Evolutionary conservation across 495 filamentous ascomycete genomes (phyloP).

Genomic region (Aspergillus ostianus): DNA sequence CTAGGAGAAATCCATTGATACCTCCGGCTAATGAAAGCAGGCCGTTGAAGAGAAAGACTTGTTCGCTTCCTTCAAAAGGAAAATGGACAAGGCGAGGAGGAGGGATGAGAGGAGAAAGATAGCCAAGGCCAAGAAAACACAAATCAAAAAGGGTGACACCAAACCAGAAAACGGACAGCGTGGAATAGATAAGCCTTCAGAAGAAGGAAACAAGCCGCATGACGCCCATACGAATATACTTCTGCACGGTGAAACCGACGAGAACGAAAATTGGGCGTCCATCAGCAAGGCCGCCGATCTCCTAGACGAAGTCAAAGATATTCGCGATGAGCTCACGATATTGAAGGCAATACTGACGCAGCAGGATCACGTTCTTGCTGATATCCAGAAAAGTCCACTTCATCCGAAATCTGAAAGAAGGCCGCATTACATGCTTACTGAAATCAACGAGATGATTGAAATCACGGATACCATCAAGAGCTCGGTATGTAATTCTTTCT

Average conservation of each 20-base stretch:
- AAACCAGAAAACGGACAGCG: background rate
- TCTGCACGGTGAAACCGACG: background rate
- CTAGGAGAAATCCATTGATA: background rate
- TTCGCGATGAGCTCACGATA: background rate
- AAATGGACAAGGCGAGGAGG: background rate
- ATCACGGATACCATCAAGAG: conserved; percentile 5
- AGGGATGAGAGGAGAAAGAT: background rate
- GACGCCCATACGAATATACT: background rate
- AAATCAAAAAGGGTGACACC: background rate
- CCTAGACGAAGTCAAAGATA: background rate
- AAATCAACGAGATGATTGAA: conserved; percentile 8
- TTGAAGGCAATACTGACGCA: background rate
- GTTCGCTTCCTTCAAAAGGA: background rate
- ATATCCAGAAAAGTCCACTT: background rate
- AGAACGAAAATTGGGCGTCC: background rate
- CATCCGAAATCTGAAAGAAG: background rate
- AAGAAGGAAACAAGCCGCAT: background rate
- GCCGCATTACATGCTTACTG: background rate
- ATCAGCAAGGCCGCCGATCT: background rate
- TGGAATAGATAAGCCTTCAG: background rate
- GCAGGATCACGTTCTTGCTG: background rate
- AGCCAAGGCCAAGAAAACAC: background rate
- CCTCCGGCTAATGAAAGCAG: background rate
- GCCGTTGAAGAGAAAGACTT: background rate
- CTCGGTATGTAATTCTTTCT: background rate